Percentiles rank a stretch among this genome's conserved stretches.
Evolutionary conservation across 257 asterid species (phyloP).

Genomic region (Ehretia macrophylla): DNA sequence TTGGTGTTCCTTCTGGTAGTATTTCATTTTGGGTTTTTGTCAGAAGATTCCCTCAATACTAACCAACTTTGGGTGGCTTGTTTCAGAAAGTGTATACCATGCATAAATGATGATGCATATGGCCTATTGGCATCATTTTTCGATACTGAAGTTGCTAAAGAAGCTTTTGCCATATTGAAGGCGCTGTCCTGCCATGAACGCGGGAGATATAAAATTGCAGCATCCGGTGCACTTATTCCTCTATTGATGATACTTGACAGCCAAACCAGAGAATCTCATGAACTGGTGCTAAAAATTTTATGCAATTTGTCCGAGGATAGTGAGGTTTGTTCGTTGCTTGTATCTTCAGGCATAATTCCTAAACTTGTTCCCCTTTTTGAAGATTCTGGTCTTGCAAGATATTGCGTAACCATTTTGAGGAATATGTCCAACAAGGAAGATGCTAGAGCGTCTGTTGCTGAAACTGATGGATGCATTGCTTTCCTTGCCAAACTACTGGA

Average conservation of each 20-base stretch:
- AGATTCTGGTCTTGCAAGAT: conserved; percentile 17
- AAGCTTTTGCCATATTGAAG: conserved; percentile 53
- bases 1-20: no score
- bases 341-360: conserved; percentile 41
- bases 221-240: conserved; percentile 45
- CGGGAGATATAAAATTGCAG: conserved; percentile 33
- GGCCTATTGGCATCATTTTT: conserved; percentile 62
- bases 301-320: conserved; percentile 41
- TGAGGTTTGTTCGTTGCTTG: conserved; percentile 17
- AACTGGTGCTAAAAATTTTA: conserved; percentile 52
- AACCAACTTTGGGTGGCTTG: no score
- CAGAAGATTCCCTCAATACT: no score
- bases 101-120: conserved; percentile 41
- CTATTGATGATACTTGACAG: conserved; percentile 50
- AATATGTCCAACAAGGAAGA: conserved; percentile 37
- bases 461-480: conserved; percentile 61
- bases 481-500: conserved; percentile 57
- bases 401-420: conserved; percentile 47
- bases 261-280: conserved; percentile 40
- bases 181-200: conserved; percentile 36
- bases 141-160: conserved; percentile 52
- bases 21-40: no score
- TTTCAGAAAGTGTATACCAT: background rate
- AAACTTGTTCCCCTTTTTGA: conserved; percentile 49
- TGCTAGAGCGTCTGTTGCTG: conserved; percentile 40